phyloP scores from a whole-genome alignment of 2,329 filamentous ascomycete species.

The Penicillium sp. region DNA sequence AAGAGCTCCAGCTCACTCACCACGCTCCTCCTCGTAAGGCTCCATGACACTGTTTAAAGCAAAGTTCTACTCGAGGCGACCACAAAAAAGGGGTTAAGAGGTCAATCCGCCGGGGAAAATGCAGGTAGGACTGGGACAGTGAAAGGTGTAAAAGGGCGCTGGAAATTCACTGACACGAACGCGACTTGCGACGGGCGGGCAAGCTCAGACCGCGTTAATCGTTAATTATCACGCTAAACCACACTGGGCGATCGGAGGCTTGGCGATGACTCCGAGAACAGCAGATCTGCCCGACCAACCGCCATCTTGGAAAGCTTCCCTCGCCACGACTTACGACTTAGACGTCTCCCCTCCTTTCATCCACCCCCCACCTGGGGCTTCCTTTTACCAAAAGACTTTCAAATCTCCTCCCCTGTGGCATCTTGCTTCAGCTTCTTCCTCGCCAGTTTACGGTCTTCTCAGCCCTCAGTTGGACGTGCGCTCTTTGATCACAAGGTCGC shows the following conservation, averaged over 20 bases:
- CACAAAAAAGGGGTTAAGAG: background rate
- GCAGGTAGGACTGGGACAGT: constrained; percentile 3
- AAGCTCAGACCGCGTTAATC: constrained; percentile 37
- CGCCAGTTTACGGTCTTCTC: background rate
- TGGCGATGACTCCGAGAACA: constrained; percentile 25
- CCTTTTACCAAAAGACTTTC: background rate
- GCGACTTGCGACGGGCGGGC: constrained; percentile 7
- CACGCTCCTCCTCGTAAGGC: constrained; percentile 38
- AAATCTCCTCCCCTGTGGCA: background rate
- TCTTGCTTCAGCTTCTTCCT: background rate
- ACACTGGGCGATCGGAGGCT: constrained; percentile 16
- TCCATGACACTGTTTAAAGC: constrained; percentile 31
- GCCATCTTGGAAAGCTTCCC: constrained; percentile 1
- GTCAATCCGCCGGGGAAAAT: background rate
- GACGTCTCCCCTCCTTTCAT: constrained; percentile 3
- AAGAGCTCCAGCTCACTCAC: constrained; percentile 15
- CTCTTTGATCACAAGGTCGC: constrained; percentile 12
- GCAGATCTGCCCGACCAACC: constrained; percentile 1
- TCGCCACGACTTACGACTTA: background rate
- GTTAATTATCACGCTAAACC: constrained; percentile 26
- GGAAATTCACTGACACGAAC: constrained; percentile 18
- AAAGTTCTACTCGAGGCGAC: constrained; percentile 2
- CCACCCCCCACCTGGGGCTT: constrained; percentile 1
- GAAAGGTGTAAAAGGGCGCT: constrained; percentile 8
- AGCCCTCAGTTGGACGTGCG: background rate